A percentile compares a stretch with the other conserved stretches of the same genome.
Evolutionary conservation across 345 rosid genomes (phyloP).

Genomic region (Turnera subulata): DNA sequence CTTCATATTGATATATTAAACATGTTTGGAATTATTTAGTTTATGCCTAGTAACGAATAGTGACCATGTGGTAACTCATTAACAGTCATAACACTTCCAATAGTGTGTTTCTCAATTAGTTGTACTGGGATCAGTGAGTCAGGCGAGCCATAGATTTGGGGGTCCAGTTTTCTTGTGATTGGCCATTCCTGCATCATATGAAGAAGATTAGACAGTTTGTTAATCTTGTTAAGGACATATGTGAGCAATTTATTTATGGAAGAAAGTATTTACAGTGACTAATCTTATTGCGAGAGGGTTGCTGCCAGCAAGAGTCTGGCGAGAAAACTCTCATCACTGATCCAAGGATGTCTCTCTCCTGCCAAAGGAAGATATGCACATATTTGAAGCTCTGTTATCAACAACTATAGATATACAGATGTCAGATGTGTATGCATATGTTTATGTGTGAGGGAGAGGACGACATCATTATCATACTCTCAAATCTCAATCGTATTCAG

Average conservation of each 20-base stretch:
- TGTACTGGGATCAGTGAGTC: conserved; percentile 65
- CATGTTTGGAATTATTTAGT: no score
- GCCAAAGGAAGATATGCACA: background rate
- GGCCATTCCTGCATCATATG: conserved; percentile 61
- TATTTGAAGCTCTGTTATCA: no score
- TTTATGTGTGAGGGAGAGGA: no score
- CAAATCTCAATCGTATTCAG: no score
- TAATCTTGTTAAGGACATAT: no score
- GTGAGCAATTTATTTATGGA: no score
- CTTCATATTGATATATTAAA: no score
- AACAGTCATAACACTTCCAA: conserved; percentile 46
- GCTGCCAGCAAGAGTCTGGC: conserved; percentile 73
- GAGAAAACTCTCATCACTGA: conserved; percentile 67
- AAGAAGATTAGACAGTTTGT: no score
- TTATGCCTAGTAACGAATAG: no score
- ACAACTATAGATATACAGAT: no score
- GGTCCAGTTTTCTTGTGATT: conserved; percentile 64
- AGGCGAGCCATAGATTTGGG: conserved; percentile 51
- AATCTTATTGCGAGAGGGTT: conserved; percentile 51
- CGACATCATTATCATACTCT: no score
- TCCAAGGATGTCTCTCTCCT: conserved; percentile 20
- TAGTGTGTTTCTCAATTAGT: conserved; percentile 45
- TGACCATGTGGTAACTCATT: conserved; percentile 40
- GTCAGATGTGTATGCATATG: no score
- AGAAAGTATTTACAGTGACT: conserved; percentile 47